These are phyloP conservation scores for Diutina scorzettiae DNA, from an alignment of 1,139 yeast species.

Conservation along the genomic window DNA sequence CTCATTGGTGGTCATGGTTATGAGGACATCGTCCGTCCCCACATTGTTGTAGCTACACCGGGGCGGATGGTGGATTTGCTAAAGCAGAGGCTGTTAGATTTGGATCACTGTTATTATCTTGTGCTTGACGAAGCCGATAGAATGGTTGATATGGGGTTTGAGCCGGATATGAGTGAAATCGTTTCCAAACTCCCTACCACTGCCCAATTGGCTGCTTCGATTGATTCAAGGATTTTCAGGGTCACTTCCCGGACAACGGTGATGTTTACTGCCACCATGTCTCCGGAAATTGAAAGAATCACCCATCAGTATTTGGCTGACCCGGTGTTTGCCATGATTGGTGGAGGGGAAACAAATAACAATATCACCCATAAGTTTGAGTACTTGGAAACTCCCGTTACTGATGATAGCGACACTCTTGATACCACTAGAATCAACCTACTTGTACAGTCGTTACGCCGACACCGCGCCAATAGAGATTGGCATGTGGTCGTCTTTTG, in stretches of 20 bases:
- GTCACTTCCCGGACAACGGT: conserved; percentile 35
- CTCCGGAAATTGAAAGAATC: conserved; percentile 56
- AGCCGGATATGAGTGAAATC: conserved; percentile 58
- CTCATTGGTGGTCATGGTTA: conserved; percentile 75
- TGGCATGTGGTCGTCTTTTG: conserved; percentile 70
- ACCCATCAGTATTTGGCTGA: conserved; percentile 43
- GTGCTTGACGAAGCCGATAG: conserved; percentile 90
- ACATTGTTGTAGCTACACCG: conserved; percentile 85
- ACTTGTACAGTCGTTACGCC: conserved; percentile 15
- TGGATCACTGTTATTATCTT: conserved; percentile 53
- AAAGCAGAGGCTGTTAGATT: conserved; percentile 49
- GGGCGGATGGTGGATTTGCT: conserved; percentile 78
- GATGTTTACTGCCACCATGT: conserved; percentile 94
- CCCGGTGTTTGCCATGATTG: conserved; percentile 26
- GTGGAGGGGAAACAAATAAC: neutral
- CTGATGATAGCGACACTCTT: conserved; percentile 12
- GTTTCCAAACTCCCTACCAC: conserved; percentile 34
- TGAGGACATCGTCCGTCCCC: conserved; percentile 27
- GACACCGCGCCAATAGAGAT: conserved; percentile 12
- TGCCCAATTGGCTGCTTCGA: conserved; percentile 12
- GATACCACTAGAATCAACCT: conserved; percentile 16
- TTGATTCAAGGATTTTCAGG: conserved; percentile 14
- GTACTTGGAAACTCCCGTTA: conserved; percentile 16
- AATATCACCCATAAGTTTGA: conserved; percentile 63
- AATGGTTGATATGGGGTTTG: conserved; percentile 94